Conservation (phyloP, 2,329 filamentous ascomycete genomes). For the Talaromyces pinophilus region DNA sequence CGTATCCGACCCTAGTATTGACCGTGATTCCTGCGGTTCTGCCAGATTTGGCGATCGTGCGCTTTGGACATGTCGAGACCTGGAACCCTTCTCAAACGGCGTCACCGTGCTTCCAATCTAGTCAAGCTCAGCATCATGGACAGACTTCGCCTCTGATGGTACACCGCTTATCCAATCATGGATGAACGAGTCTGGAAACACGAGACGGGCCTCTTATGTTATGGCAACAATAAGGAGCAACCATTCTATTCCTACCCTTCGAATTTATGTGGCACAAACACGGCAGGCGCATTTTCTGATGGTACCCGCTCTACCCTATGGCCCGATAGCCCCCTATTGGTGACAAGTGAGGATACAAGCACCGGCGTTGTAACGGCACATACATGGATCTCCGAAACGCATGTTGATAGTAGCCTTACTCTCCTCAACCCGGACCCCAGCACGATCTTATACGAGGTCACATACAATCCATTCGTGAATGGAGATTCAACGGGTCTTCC, state of each 20-base stretch:
- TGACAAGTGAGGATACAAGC: conserved; percentile 23
- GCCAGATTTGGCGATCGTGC: conserved; percentile 22
- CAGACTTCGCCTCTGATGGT: conserved; percentile 19
- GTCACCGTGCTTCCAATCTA: conserved; percentile 20
- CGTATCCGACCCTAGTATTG: conserved; percentile 23
- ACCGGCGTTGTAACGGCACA: conserved; percentile 24
- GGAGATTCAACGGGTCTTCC: conserved; percentile 24
- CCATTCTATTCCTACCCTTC: conserved; percentile 23
- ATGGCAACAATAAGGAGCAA: conserved; percentile 22
- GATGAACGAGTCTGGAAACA: conserved; percentile 9
- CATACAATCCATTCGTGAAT: conserved; percentile 24
- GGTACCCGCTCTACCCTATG: conserved; percentile 30
- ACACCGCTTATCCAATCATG: conserved; percentile 14
- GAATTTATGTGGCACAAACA: conserved; percentile 23
- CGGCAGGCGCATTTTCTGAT: conserved; percentile 22
- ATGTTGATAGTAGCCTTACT: conserved; percentile 24
- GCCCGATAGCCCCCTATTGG: conserved; percentile 30
- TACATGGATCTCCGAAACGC: conserved; percentile 30
- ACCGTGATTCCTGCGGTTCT: conserved; percentile 25
- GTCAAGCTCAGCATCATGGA: conserved; percentile 26
- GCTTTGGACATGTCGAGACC: conserved; percentile 25
- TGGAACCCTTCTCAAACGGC: conserved; percentile 22
- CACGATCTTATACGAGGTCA: conserved; percentile 29
- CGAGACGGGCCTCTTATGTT: conserved; percentile 19
- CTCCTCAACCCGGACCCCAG: conserved; percentile 26